These are phyloP conservation scores for Psidium friedrichsthalianum DNA, from an alignment of 345 rosid genomes.

Conservation along the genomic window DNA sequence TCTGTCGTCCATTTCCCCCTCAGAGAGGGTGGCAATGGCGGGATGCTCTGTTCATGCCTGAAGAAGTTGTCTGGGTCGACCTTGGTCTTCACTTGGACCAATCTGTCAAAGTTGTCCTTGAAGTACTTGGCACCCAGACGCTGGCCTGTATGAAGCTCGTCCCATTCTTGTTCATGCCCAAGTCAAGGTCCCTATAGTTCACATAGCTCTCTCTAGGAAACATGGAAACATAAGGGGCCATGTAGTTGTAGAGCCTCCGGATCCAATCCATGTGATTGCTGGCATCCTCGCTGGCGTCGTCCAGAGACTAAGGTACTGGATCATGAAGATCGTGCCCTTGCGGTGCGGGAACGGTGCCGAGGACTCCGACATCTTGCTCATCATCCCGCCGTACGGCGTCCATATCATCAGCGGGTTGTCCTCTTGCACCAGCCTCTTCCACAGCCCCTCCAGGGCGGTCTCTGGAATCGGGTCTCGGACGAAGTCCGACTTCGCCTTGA, in stretches of 20 bases:
- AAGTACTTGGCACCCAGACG: neutral
- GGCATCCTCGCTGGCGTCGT: slow-evolving; percentile 12
- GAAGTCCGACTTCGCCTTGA: slow-evolving; percentile 59
- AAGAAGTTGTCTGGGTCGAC: slow-evolving; percentile 20
- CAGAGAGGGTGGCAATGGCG: neutral
- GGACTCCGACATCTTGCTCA: slow-evolving; percentile 20
- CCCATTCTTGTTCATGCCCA: neutral
- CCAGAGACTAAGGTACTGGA: slow-evolving; percentile 24
- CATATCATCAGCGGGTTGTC: slow-evolving; percentile 44
- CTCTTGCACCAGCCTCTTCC: slow-evolving; percentile 31
- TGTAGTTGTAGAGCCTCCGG: slow-evolving; percentile 34
- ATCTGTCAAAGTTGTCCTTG: slow-evolving; percentile 8
- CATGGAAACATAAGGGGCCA: slow-evolving; percentile 12
- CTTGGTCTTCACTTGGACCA: slow-evolving; percentile 13
- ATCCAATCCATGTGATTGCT: slow-evolving; percentile 40
- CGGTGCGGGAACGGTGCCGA: slow-evolving; percentile 34
- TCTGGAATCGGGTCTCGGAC: slow-evolving; percentile 24
- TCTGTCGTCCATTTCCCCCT: neutral
- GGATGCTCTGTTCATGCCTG: slow-evolving; percentile 17
- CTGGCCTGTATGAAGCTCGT: neutral
- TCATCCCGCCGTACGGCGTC: slow-evolving; percentile 75
- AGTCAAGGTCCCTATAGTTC: neutral
- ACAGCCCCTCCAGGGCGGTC: slow-evolving; percentile 32
- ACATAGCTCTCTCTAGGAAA: neutral
- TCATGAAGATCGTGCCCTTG: slow-evolving; percentile 20